These are phyloP conservation scores for Neltuma alba DNA, from an alignment of 306 rosid species.

Conservation along the genomic window DNA sequence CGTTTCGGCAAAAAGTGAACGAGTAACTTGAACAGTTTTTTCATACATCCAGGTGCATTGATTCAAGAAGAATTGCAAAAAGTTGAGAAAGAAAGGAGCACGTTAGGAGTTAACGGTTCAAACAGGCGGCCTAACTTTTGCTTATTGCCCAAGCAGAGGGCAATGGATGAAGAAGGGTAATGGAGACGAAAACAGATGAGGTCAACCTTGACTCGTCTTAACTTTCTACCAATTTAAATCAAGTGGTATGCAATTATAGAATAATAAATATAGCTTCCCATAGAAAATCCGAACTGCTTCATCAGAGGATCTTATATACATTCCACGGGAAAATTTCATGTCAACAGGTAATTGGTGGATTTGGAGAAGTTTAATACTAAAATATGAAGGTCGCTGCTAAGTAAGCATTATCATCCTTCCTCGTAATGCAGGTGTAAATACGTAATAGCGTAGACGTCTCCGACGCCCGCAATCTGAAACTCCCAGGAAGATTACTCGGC, in stretches of 20 bases:
- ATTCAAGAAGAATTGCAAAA: conserved; percentile 19
- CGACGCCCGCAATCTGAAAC: conserved; percentile 26
- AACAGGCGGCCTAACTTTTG: conserved; percentile 24
- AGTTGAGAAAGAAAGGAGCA: conserved; percentile 22
- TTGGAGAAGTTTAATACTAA: background rate
- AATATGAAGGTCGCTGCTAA: background rate
- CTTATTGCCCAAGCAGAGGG: conserved; percentile 25
- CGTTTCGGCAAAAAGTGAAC: conserved; percentile 21
- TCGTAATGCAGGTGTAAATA: conserved; percentile 23
- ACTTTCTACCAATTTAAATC: conserved; percentile 24
- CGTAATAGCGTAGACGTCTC: background rate
- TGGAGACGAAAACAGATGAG: conserved; percentile 26
- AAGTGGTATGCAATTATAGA: background rate
- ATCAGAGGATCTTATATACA: background rate
- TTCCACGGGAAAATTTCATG: background rate
- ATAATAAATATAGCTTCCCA: background rate
- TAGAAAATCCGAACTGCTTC: background rate
- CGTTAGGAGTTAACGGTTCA: background rate
- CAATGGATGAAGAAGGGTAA: conserved; percentile 2
- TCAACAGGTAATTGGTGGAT: conserved; percentile 5
- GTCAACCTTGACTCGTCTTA: conserved; percentile 34
- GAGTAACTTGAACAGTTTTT: conserved; percentile 3
- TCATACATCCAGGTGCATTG: conserved; percentile 50
- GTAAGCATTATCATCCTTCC: conserved; percentile 26
- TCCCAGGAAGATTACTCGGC: background rate